These are phyloP conservation scores for Solioccasus polychromus DNA, from an alignment of 768 basidiomycete genomes.

Conservation along the genomic window DNA sequence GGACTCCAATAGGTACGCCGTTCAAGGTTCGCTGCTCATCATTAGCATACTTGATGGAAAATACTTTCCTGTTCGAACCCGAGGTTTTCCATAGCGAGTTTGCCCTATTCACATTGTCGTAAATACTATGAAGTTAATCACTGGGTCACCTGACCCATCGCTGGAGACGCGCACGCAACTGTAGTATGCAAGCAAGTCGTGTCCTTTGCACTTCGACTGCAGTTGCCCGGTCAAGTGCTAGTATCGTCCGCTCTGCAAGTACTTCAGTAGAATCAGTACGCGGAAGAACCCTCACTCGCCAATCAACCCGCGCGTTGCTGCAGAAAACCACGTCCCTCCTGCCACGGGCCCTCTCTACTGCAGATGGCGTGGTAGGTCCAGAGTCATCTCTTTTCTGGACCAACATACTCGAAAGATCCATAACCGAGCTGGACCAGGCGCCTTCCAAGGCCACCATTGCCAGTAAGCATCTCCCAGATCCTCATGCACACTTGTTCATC, in stretches of 20 bases:
- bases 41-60: no score
- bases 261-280: not conserved
- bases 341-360: slow-evolving; percentile 39
- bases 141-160: no score
- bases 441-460: slow-evolving; percentile 43
- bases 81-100: no score
- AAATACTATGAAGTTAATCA: no score
- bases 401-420: slow-evolving; percentile 37
- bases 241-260: not conserved
- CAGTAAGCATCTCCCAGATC: slow-evolving; percentile 36
- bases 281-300: slow-evolving; percentile 2
- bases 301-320: slow-evolving; percentile 45
- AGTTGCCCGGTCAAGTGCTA: not conserved
- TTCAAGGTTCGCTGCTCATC: no score
- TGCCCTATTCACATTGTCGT: no score
- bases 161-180: no score
- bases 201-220: slow-evolving; percentile 11
- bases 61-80: no score
- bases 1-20: no score
- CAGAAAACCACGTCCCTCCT: slow-evolving; percentile 48
- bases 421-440: slow-evolving; percentile 26
- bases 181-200: slow-evolving; percentile 28
- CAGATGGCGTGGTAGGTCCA: slow-evolving; percentile 15
- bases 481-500: slow-evolving; percentile 1
- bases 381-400: slow-evolving; percentile 48